phyloP scores from a whole-genome alignment of 192 early-diverging fungal genomes.

The Chytriomyces confervae region DNA sequence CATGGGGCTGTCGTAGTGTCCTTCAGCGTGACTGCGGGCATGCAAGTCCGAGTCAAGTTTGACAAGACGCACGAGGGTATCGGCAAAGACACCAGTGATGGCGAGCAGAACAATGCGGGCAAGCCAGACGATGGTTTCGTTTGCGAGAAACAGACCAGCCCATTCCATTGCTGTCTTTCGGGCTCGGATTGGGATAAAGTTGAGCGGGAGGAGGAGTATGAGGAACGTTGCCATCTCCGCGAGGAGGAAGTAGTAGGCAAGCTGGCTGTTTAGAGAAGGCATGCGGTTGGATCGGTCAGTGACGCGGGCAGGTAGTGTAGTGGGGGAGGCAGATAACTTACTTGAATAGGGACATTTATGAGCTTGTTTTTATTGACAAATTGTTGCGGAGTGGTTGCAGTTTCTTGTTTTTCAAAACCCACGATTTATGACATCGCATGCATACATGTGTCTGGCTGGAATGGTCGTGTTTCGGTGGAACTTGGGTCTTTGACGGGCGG shows the following conservation, averaged over 20 bases:
- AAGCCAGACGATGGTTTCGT: slow-evolving; percentile 48
- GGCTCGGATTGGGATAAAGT: slow-evolving; percentile 48
- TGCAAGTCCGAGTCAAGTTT: slow-evolving; percentile 43
- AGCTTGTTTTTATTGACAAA: neutral
- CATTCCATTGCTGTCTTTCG: slow-evolving; percentile 50
- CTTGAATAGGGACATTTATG: slow-evolving; percentile 28
- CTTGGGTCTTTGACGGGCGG: neutral
- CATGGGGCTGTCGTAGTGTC: slow-evolving; percentile 18
- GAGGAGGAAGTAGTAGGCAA: slow-evolving; percentile 49
- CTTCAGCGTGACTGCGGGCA: neutral
- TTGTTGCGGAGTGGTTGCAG: neutral
- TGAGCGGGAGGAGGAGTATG: slow-evolving; percentile 48
- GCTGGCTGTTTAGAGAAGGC: slow-evolving; percentile 37
- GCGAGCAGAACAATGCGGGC: slow-evolving; percentile 50
- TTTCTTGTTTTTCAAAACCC: too few relatives aligned
- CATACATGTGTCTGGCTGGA: too few relatives aligned
- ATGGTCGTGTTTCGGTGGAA: slow-evolving; percentile 45
- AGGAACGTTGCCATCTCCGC: slow-evolving; percentile 50
- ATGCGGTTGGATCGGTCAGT: neutral
- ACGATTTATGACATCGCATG: too few relatives aligned
- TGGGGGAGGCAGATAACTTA: neutral
- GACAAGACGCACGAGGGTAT: slow-evolving; percentile 47
- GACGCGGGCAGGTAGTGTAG: too few relatives aligned
- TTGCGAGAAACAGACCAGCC: slow-evolving; percentile 10
- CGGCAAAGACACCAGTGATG: slow-evolving; percentile 50